These are phyloP conservation scores for Lecanicillium sp. DNA, from an alignment of 2,329 filamentous ascomycete genomes.

Conservation along the genomic window DNA sequence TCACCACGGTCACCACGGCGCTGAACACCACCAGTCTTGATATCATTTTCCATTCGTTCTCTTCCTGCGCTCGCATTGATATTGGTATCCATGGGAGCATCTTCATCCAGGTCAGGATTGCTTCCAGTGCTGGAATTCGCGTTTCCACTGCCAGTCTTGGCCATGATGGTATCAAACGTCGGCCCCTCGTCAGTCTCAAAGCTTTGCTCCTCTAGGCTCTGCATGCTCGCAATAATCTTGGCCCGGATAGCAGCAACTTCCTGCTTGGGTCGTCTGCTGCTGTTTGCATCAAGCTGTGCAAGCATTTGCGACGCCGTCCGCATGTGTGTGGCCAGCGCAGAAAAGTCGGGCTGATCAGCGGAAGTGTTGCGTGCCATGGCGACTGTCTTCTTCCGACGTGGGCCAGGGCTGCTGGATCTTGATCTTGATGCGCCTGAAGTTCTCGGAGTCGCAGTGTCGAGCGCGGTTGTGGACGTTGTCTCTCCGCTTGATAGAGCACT, in stretches of 20 bases:
- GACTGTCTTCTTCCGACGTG: conserved; percentile 52
- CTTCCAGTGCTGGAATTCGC: conserved; percentile 28
- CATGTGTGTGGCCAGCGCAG: conserved; percentile 79
- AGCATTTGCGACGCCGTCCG: conserved; percentile 81
- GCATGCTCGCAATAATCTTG: conserved; percentile 87
- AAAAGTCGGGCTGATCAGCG: conserved; percentile 69
- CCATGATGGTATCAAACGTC: conserved; percentile 77
- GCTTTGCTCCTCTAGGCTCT: conserved; percentile 76
- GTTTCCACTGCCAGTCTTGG: conserved; percentile 51
- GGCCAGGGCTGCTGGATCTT: conserved; percentile 58
- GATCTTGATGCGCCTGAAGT: conserved; percentile 62
- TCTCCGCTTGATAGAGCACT: conserved; percentile 54
- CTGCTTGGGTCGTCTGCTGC: conserved; percentile 68
- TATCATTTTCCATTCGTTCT: conserved; percentile 81
- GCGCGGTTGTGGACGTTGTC: conserved; percentile 49
- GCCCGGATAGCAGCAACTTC: conserved; percentile 78
- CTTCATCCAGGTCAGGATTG: conserved; percentile 47
- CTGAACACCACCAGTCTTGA: conserved; percentile 77
- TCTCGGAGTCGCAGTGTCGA: conserved; percentile 56
- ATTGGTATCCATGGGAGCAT: conserved; percentile 38
- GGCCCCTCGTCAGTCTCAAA: conserved; percentile 70
- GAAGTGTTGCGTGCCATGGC: conserved; percentile 45
- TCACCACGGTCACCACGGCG: conserved; percentile 65
- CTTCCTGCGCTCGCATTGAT: conserved; percentile 66
- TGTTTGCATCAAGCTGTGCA: conserved; percentile 71